Evolutionary conservation across 441 rosid species (phyloP), one percentile per base, ranked within the genome.

Genomic region (Lepidium campestre): DNA sequence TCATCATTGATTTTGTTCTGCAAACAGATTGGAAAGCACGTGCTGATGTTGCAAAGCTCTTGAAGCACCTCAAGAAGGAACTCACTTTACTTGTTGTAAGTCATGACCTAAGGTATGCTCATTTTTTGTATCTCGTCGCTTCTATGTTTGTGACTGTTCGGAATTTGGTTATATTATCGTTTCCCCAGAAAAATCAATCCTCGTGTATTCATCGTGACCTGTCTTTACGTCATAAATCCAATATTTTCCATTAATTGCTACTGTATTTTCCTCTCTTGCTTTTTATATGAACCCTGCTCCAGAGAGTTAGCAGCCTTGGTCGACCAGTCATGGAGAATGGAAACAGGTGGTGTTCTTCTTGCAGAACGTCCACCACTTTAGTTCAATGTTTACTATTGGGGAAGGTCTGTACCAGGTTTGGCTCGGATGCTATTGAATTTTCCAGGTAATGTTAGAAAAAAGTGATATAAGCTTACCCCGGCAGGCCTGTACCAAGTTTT

Each of bases 321-420:
- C 52, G 97, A 91, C 82, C 83, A 57, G 69, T 87, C 96, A 27
- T 87, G 96, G 97, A 86, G 88, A 79, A 91, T 91, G 96, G 88
- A 86, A 74, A 84, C 89, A 85, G 95, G 92, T 39, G 96, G 96
- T 75, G 71, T 82, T 75, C 78, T 87, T 67, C 68, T 56, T 61
- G 85, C 87, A 76, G 95, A 87, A 65, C 71, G 27, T 7, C 70
- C 79, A 65, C 82, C 81, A 44, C 45, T 75, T 59, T 84, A 71
- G 76, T 58, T 56, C 49, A 41, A 34, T 55, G 56, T 10, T 41
- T 42, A 20, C 41, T 66, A 12, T 7, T 63, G 47, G 55, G 3
- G 49, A 50, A 72, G 62, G 56, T 70, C 62, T 44, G 37, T 18
- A 40, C 37, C 67, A 82, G 83, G 80, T 84, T 75, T 32, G 74